Base-by-base conservation (phyloP, 371 early-diverging fungal genomes). In the Coemansia sp. region DNA sequence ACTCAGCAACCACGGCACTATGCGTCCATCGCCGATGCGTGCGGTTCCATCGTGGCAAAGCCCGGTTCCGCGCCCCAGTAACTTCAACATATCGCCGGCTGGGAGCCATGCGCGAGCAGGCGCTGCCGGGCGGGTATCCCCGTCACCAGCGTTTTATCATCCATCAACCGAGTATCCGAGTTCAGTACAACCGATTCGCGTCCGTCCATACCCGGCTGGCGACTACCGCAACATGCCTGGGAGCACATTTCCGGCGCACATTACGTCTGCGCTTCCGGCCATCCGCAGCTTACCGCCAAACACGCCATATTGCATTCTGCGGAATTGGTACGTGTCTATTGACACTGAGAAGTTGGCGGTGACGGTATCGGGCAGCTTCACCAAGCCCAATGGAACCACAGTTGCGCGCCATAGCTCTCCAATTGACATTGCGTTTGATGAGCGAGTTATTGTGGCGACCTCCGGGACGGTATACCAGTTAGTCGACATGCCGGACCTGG, bases 181-280 rank as follows among this genome's bases (percentile, higher is more conserved):
- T 49, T 70, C 70, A 1, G 70, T 70, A 2, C 70, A 70, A 53
- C 70, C 70, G 9, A 39, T 66, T 10, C 57, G 68, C 14, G 47
- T 40, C 33, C 70, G 55, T 5, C 49, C 53, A 6, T 55, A 61
- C 30, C 34, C 53, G 11, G 26, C 35, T 1, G 26, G 40, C 12
- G 68, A 61, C 8, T 47, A 54, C 4, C 57, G 68, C 6, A 4
- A n/a, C 12, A 54, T 70, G 14, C 70, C 70, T 4, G 66, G 67
- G 20, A 70, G 70, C 48, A 66, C 70, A 4, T 43, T 66, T 11
- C 70, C 70, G 4, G 40, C 58, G 12, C 70, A 66, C 41, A 12
- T 68, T 6, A 16, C 41, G 4, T 12, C 66, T 39, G 50, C 41
- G 39, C 39, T 34, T 26, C 26, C 26, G 16, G 5, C 54, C 0